These are phyloP conservation scores for Trichoderma breve DNA, from an alignment of 2,329 filamentous ascomycete species.

Conservation along the genomic window DNA sequence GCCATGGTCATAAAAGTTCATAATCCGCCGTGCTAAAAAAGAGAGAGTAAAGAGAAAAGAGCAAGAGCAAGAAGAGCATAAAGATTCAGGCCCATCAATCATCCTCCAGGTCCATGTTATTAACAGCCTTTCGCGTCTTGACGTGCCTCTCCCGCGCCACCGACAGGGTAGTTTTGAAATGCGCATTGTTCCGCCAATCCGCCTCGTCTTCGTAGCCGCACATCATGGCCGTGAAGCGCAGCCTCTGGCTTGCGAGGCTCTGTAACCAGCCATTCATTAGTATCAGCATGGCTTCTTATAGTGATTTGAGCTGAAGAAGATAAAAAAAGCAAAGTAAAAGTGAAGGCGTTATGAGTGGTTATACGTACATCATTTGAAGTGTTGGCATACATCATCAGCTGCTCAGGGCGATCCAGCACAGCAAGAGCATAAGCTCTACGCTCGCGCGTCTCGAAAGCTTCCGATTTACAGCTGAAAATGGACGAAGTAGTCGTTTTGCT, in stretches of 20 bases:
- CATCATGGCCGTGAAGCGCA: conserved; percentile 56
- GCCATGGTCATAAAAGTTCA: not conserved
- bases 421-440: conserved; percentile 49
- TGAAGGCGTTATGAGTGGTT: no score
- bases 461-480: conserved; percentile 27
- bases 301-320: not conserved
- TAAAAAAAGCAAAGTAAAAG: not conserved
- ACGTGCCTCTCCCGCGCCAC: not conserved
- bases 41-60: no score
- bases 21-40: not conserved
- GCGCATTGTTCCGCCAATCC: conserved; percentile 14
- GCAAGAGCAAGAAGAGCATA: not conserved
- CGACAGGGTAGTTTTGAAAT: conserved; percentile 15
- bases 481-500: not conserved
- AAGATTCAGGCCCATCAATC: not conserved
- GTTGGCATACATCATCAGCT: conserved; percentile 59
- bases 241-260: conserved; percentile 55
- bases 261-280: conserved; percentile 27
- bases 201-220: conserved; percentile 47
- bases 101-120: not conserved
- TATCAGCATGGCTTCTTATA: not conserved
- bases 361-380: conserved; percentile 52
- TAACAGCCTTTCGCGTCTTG: not conserved
- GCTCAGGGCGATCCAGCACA: conserved; percentile 56
- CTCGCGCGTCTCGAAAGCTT: conserved; percentile 44